Conservation (phyloP, 176 grass and related monocot species). For the Chrysopogon serrulatus region DNA sequence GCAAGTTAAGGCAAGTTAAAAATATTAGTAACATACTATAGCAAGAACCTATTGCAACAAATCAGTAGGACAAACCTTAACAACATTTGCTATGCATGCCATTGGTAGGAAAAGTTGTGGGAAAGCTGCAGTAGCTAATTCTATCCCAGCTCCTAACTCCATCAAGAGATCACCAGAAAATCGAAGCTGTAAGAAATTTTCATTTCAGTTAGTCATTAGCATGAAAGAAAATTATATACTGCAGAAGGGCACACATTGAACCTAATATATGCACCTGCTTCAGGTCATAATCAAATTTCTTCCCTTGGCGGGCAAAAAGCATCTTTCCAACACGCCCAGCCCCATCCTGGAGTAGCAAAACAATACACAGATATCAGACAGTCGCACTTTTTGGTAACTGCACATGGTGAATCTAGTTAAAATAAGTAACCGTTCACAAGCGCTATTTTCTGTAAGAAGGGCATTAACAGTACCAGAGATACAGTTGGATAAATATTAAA, state of each 20-base stretch:
- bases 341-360: conserved; percentile 64
- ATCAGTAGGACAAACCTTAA: conserved; percentile 53
- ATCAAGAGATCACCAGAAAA: conserved; percentile 86
- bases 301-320: conserved; percentile 98
- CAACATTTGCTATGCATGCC: conserved; percentile 95
- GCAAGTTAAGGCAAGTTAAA: not conserved
- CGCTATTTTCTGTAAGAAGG: not conserved
- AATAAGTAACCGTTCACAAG: not conserved
- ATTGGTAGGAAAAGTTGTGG: conserved; percentile 88
- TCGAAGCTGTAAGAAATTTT: conserved; percentile 59
- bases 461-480: not conserved
- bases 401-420: not conserved
- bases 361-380: not conserved
- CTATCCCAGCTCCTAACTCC: conserved; percentile 88
- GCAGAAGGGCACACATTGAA: not conserved
- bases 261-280: conserved; percentile 67
- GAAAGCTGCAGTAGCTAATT: conserved; percentile 76
- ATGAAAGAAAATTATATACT: not conserved
- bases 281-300: conserved; percentile 96
- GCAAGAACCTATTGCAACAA: not conserved
- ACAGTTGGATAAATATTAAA: not conserved
- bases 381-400: not conserved
- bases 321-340: conserved; percentile 98
- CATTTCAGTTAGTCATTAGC: conserved; percentile 15
- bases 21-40: not conserved